phyloP scores from a whole-genome alignment of 257 asterid genomes.

The Plantago ovata region DNA sequence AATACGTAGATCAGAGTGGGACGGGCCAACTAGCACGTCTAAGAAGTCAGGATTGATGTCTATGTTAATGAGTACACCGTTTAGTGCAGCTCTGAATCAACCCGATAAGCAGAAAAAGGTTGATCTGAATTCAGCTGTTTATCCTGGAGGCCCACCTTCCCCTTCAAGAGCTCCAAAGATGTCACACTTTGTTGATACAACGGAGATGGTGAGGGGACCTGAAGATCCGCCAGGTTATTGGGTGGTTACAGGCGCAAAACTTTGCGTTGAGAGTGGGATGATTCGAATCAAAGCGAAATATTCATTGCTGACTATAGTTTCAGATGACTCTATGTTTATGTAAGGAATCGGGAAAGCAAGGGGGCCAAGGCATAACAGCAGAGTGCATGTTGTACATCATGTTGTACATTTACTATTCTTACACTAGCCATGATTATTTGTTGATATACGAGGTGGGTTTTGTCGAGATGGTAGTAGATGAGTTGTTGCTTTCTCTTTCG shows the following conservation, averaged over 20 bases:
- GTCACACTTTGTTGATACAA: slow-evolving; percentile 76
- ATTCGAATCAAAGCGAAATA: slow-evolving; percentile 71
- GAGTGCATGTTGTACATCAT: slow-evolving; percentile 21
- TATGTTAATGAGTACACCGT: slow-evolving; percentile 66
- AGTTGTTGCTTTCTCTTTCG: neutral
- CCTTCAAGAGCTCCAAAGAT: slow-evolving; percentile 79
- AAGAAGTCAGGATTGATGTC: slow-evolving; percentile 81
- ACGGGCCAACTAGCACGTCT: slow-evolving; percentile 53
- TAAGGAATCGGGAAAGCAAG: slow-evolving; percentile 26
- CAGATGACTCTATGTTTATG: slow-evolving; percentile 63
- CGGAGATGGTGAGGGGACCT: slow-evolving; percentile 88
- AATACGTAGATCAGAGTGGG: slow-evolving; percentile 93
- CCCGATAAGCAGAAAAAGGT: slow-evolving; percentile 52
- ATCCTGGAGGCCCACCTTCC: slow-evolving; percentile 83
- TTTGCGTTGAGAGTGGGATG: slow-evolving; percentile 75
- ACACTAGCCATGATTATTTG: slow-evolving; percentile 21
- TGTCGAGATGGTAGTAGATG: neutral
- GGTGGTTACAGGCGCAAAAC: slow-evolving; percentile 91
- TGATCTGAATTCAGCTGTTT: slow-evolving; percentile 78
- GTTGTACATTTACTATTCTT: slow-evolving; percentile 27
- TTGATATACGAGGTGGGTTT: slow-evolving; percentile 2
- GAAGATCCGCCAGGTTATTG: slow-evolving; percentile 89
- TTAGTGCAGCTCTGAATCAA: slow-evolving; percentile 53
- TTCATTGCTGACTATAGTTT: slow-evolving; percentile 68
- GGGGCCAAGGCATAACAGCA: neutral